These are phyloP conservation scores for Pichia pseudocactophila DNA, from an alignment of 805 yeast genomes.

Conservation along the genomic window DNA sequence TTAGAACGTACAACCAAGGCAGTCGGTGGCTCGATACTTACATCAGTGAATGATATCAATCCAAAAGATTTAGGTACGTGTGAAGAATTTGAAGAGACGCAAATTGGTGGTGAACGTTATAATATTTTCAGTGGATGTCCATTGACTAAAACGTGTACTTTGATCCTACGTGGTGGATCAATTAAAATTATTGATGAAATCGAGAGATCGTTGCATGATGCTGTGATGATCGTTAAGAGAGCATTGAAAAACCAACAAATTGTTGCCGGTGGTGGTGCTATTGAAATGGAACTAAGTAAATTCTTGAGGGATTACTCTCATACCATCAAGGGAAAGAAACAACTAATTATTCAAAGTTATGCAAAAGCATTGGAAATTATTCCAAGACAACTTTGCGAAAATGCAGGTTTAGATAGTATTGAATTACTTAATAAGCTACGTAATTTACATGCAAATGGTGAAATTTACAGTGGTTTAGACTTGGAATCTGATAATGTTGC, in stretches of 20 bases:
- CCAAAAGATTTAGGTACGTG: constrained; percentile 74
- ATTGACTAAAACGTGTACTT: constrained; percentile 84
- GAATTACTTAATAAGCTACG: constrained; percentile 85
- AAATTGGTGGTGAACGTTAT: constrained; percentile 92
- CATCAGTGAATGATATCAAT: constrained; percentile 62
- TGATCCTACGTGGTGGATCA: constrained; percentile 94
- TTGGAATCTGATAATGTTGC: constrained; percentile 77
- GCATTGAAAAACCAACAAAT: constrained; percentile 79
- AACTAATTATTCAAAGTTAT: constrained; percentile 81
- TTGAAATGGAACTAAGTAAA: constrained; percentile 93
- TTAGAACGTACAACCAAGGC: constrained; percentile 89
- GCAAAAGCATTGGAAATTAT: constrained; percentile 93
- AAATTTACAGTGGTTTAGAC: constrained; percentile 86
- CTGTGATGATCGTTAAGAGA: constrained; percentile 95
- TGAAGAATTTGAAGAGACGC: constrained; percentile 80
- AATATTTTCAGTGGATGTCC: constrained; percentile 92
- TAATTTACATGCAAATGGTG: constrained; percentile 91
- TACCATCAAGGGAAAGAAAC: constrained; percentile 92
- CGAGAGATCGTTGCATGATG: constrained; percentile 95
- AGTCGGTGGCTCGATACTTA: constrained; percentile 85
- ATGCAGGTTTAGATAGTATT: constrained; percentile 98
- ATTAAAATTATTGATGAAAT: constrained; percentile 98
- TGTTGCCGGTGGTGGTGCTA: constrained; percentile 99
- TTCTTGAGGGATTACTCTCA: constrained; percentile 80
- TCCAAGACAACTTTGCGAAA: constrained; percentile 96